Percentiles rank a stretch among this genome's conserved stretches.
These are phyloP conservation scores for Psilocybe mexicana DNA, from an alignment of 1,284 basidiomycete genomes.

Conservation along the genomic window DNA sequence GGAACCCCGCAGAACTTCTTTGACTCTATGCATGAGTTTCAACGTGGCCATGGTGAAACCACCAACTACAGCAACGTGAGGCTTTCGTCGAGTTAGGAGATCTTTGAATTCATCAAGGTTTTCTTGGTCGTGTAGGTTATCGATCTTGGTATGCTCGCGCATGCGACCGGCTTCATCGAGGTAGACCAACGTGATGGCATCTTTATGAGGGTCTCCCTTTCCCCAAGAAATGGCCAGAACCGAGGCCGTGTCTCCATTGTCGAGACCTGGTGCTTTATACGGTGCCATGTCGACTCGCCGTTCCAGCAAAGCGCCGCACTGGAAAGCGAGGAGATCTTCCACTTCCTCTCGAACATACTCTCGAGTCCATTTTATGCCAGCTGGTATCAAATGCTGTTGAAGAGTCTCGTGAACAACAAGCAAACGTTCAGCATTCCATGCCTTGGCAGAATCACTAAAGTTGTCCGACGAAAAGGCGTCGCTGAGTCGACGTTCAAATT, in stretches of 20 bases:
- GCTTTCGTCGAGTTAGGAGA: conserved; percentile 78
- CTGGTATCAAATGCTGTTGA: conserved; percentile 79
- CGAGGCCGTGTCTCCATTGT: conserved; percentile 68
- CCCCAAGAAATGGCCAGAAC: conserved; percentile 96
- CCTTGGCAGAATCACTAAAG: conserved; percentile 80
- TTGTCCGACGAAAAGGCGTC: conserved; percentile 86
- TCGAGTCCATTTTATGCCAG: conserved; percentile 83
- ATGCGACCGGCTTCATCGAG: conserved; percentile 88
- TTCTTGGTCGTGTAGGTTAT: conserved; percentile 78
- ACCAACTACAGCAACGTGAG: conserved; percentile 88
- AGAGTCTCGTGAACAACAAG: conserved; percentile 80
- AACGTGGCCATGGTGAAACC: conserved; percentile 86
- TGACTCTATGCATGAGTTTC: conserved; percentile 68
- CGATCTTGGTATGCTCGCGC: conserved; percentile 86
- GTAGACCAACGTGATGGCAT: conserved; percentile 85
- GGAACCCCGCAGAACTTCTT: conserved; percentile 46
- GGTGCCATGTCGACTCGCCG: conserved; percentile 79
- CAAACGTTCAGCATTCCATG: conserved; percentile 92
- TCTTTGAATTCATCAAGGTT: conserved; percentile 77
- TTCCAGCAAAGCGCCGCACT: conserved; percentile 75
- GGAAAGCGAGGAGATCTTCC: conserved; percentile 78
- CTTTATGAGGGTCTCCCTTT: conserved; percentile 89
- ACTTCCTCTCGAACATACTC: conserved; percentile 91
- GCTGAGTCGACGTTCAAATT: conserved; percentile 74
- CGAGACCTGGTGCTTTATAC: conserved; percentile 62